phyloP scores from a whole-genome alignment of 192 early-diverging fungal species.

The Mortierella claussenii region DNA sequence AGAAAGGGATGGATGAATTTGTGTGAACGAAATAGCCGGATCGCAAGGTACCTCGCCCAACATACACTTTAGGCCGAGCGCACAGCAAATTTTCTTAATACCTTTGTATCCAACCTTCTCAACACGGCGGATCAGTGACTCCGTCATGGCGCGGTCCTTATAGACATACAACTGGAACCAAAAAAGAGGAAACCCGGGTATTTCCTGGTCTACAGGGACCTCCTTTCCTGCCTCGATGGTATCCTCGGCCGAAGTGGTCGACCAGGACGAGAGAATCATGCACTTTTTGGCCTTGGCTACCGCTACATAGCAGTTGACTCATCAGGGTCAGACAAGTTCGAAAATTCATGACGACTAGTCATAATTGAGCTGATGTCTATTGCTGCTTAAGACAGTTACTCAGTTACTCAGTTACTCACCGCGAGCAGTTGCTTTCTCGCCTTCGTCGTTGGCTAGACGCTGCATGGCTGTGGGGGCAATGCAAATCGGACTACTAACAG shows the following conservation, averaged over 20 bases:
- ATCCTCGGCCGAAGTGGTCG: conserved; percentile 43
- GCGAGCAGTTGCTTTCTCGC: conserved; percentile 73
- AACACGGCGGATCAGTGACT: conserved; percentile 74
- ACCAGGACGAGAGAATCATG: conserved; percentile 74
- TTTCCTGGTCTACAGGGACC: conserved; percentile 54
- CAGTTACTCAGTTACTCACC: conserved; percentile 25
- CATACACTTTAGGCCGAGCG: too few species aligned
- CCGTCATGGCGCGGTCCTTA: conserved; percentile 70
- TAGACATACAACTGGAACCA: conserved; percentile 90
- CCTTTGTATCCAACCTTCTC: conserved; percentile 83
- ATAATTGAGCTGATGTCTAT: too few species aligned
- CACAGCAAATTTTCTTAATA: too few species aligned
- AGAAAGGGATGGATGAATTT: not conserved
- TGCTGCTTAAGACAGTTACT: too few species aligned
- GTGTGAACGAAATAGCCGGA: too few species aligned
- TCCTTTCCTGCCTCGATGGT: conserved; percentile 67
- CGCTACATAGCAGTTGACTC: too few species aligned
- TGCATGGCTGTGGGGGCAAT: conserved; percentile 85
- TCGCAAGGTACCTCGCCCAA: too few species aligned
- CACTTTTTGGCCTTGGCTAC: conserved; percentile 83
- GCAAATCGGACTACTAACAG: conserved; percentile 71
- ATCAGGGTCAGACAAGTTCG: too few species aligned
- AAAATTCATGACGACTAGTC: too few species aligned
- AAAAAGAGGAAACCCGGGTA: conserved; percentile 58
- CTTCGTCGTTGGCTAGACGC: conserved; percentile 73